These are phyloP conservation scores for Podaxis sp. DNA, from an alignment of 768 basidiomycete species.

Conservation along the genomic window DNA sequence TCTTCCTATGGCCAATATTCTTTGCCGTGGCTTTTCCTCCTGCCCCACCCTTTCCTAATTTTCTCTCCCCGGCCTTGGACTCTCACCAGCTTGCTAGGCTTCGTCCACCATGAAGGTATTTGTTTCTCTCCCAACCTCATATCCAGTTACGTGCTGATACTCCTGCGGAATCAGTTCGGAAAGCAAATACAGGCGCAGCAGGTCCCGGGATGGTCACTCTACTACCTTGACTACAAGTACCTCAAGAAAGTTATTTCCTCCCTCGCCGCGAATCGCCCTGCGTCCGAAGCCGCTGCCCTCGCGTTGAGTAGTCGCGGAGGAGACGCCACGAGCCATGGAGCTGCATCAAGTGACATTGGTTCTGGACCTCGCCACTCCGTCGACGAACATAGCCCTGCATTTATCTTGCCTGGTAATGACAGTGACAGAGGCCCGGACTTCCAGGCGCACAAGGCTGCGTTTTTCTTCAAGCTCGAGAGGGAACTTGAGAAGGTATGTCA, in stretches of 20 bases:
- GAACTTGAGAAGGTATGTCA: constrained; percentile 89
- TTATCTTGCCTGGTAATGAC: constrained; percentile 66
- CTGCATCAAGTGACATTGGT: constrained; percentile 31
- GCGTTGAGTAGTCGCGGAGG: constrained; percentile 79
- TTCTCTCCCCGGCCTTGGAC: background rate
- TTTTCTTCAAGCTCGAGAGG: constrained; percentile 98
- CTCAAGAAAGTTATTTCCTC: constrained; percentile 99
- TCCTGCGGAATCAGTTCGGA: constrained; percentile 73
- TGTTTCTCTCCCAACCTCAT: constrained; percentile 9
- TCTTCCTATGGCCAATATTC: constrained; percentile 7
- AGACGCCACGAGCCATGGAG: constrained; percentile 34
- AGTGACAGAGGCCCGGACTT: constrained; percentile 81
- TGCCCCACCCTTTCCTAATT: background rate
- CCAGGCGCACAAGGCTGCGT: constrained; percentile 93
- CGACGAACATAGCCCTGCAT: constrained; percentile 36
- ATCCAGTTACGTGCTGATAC: constrained; percentile 11
- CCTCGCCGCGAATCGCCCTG: constrained; percentile 84
- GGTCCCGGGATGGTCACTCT: constrained; percentile 93
- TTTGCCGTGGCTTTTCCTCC: background rate
- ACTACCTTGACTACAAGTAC: constrained; percentile 98
- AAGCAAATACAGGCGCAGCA: constrained; percentile 96
- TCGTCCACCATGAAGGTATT: constrained; percentile 34
- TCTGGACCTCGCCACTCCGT: constrained; percentile 38
- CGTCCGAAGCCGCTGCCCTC: constrained; percentile 85
- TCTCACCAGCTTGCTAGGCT: background rate